Evolutionary conservation across 768 basidiomycete species (phyloP), one percentile per base, ranked within the genome.

Genomic region (Suillus luteus): DNA sequence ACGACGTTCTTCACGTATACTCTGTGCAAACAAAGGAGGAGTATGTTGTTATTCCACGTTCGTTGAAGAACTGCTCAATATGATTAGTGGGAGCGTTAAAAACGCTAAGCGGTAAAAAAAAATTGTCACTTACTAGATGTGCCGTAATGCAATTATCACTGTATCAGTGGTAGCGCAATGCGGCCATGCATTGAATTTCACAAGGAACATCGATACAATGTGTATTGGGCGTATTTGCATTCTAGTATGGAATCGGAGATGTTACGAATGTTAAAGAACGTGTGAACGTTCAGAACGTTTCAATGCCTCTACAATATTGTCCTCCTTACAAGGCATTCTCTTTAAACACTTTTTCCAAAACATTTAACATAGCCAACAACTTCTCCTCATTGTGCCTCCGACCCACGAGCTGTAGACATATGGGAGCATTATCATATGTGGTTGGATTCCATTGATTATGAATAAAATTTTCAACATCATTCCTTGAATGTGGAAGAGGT

Each of bases 361-460:
- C 74, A 31, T 76, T 72, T 62, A 83, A 69, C 65, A 81, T 78
- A 22, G 79, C 81, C 61, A 85, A 70, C 17, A 85, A 67, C 58
- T 77, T 78, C 64, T 85, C 83, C 67, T 85, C 83, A 52, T 82
- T 81, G 68, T 79, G 78, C 40, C 82, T 79, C 62, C 81, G 75
- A 22, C 85, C 84, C 22, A 85, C 75, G 10, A 85, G 73, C 73
- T 85, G 84, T 52, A 85, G 70, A 40, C 77, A 67, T 62, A 85
- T 72, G 1, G 85, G 79, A 5, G 80, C 80, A 68, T 78, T 77
- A 49, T 80, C 72, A 64, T 80, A 82, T 12, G 75, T 78, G 49
- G 72, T 60, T 4, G 82, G 76, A 44, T 78, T 73, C 81, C 81
- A 83, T 59, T 83, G 79, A 19, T 57, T 60, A 44, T 67, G 70